These are phyloP conservation scores for Hydrangea macrophylla DNA, from an alignment of 148 eudicot species.

Conservation along the genomic window DNA sequence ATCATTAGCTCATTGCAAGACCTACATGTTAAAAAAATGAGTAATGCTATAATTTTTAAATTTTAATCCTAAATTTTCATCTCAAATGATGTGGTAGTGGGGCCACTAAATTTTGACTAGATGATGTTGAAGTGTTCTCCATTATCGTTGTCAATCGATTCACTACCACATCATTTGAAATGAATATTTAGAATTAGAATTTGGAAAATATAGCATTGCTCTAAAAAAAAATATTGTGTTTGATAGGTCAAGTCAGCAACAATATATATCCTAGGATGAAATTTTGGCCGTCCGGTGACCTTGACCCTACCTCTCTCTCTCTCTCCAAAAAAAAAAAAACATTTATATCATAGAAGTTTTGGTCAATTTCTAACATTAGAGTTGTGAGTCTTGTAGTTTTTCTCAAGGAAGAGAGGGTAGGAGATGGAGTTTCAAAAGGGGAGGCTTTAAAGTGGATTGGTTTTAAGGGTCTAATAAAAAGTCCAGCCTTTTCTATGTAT, in stretches of 20 bases:
- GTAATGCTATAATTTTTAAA: no score
- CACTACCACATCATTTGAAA: no score
- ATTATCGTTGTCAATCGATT: no score
- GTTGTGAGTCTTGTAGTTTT: not conserved
- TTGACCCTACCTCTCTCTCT: conserved; percentile 1
- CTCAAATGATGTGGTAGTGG: no score
- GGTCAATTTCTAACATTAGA: not conserved
- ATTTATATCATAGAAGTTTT: not conserved
- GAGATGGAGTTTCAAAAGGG: conserved; percentile 4
- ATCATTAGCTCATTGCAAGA: no score
- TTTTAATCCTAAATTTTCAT: no score
- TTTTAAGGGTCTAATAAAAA: not conserved
- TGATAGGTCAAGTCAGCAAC: conserved; percentile 1
- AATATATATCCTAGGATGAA: not conserved
- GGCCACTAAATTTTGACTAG: no score
- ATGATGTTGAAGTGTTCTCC: no score
- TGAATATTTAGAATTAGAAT: no score
- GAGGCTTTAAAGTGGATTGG: conserved; percentile 4
- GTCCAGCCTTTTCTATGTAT: no score
- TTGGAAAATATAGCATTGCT: no score
- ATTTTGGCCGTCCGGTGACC: not conserved
- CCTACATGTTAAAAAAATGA: no score
- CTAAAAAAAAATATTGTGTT: not conserved
- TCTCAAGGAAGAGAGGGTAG: not conserved
- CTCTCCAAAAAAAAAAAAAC: not conserved